Conservation (phyloP, 148 eudicot genomes). For the Rhododendron simsii region DNA sequence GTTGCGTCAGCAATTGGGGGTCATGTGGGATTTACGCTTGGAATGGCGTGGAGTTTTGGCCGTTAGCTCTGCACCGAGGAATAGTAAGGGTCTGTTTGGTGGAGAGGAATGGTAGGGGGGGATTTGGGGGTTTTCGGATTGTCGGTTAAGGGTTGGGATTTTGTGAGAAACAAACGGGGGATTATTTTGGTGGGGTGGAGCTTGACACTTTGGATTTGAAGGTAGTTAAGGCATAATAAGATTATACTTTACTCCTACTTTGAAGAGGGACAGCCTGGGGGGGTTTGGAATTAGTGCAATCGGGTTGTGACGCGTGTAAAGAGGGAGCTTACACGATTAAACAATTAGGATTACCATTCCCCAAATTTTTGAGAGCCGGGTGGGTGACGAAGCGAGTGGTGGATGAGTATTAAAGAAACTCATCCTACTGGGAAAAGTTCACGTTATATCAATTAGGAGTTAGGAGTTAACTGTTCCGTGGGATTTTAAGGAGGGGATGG, state of each 20-base stretch:
- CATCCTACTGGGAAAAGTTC: too few species aligned
- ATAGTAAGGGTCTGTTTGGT: neutral
- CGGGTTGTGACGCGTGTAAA: neutral
- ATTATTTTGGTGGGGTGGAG: neutral
- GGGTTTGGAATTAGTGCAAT: neutral
- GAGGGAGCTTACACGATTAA: neutral
- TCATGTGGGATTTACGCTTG: neutral
- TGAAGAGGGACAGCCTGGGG: neutral
- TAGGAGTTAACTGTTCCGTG: too few species aligned
- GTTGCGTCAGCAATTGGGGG: neutral
- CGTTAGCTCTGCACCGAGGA: neutral
- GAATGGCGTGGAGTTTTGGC: slow-evolving; percentile 4
- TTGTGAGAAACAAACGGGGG: neutral
- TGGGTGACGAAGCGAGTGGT: too few species aligned
- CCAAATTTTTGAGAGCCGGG: too few species aligned
- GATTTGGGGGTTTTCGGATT: neutral
- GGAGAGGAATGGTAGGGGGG: neutral
- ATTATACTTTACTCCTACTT: neutral
- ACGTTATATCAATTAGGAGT: too few species aligned
- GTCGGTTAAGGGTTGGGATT: neutral
- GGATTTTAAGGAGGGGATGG: too few species aligned
- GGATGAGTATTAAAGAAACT: too few species aligned
- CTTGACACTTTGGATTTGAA: neutral
- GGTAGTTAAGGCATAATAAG: neutral
- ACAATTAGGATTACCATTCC: neutral